Conservation (phyloP, 345 rosid genomes). For the Geranium brycei region DNA sequence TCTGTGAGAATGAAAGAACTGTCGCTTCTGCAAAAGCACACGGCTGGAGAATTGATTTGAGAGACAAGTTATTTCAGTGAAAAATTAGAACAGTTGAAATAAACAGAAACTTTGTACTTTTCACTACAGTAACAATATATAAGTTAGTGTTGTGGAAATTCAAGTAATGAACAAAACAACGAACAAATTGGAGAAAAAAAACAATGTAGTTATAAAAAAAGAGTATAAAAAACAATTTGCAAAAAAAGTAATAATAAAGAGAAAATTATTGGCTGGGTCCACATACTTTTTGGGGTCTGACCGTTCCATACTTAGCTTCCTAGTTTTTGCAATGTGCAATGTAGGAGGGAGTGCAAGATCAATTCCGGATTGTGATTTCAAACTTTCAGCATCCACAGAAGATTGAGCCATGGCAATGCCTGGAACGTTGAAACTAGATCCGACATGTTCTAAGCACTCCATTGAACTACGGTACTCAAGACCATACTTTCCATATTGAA, state of each 20-base stretch:
- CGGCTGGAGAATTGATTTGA: conserved; percentile 32
- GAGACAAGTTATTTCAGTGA: too few species aligned
- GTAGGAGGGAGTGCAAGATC: conserved; percentile 43
- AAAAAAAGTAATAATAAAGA: too few species aligned
- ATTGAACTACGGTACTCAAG: conserved; percentile 33
- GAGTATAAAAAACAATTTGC: not conserved
- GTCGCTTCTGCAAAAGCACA: conserved; percentile 61
- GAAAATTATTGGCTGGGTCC: not conserved
- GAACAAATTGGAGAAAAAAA: not conserved
- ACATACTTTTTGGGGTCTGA: conserved; percentile 68
- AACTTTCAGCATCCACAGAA: conserved; percentile 42
- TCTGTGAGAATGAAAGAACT: conserved; percentile 89
- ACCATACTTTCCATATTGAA: conserved; percentile 35
- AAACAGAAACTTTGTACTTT: not conserved
- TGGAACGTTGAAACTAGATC: conserved; percentile 32
- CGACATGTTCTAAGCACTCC: conserved; percentile 34
- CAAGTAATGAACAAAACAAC: not conserved
- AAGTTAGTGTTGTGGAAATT: not conserved
- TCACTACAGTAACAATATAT: not conserved
- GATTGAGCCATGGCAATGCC: conserved; percentile 47
- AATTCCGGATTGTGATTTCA: conserved; percentile 30
- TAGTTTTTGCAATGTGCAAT: conserved; percentile 35
- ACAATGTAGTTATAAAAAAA: too few species aligned
- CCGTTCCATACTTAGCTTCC: conserved; percentile 55
- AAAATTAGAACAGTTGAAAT: too few species aligned